Evolutionary conservation across 2,329 filamentous ascomycete species (phyloP).

Genomic region (Trichoderma sp.): DNA sequence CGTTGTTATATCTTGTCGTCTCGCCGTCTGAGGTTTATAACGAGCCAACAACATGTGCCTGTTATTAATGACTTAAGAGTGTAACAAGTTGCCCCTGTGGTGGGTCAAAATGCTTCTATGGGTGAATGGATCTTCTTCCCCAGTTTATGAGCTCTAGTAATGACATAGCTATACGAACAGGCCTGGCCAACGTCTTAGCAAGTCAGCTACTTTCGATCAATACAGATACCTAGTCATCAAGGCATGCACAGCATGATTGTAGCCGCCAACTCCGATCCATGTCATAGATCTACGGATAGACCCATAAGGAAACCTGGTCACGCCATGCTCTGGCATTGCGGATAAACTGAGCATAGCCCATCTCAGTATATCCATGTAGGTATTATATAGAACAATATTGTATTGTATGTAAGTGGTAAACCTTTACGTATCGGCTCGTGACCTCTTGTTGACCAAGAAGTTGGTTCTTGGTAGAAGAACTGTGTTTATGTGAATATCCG

Average conservation of each 20-base stretch:
- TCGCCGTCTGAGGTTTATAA: background rate
- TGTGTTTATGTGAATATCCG: no score
- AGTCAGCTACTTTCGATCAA: background rate
- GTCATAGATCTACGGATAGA: background rate
- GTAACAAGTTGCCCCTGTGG: background rate
- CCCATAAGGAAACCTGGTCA: background rate
- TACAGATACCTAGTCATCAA: background rate
- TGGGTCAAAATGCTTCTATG: background rate
- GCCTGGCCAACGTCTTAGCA: background rate
- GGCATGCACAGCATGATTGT: background rate
- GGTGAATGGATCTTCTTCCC: background rate
- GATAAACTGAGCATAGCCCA: background rate
- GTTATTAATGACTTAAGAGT: background rate
- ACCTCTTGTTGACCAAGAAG: background rate
- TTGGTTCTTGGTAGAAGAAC: background rate
- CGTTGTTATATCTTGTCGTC: no score
- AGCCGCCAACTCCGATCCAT: background rate
- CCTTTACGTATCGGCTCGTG: background rate
- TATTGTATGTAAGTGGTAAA: background rate
- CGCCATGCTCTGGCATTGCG: background rate
- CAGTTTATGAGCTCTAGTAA: background rate
- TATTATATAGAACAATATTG: no score
- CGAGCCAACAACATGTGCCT: background rate
- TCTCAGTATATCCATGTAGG: background rate
- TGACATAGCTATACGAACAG: background rate